A percentile compares a stretch with the other conserved stretches of the same genome.
Evolutionary conservation across 352 stramenopile genomes (phyloP).

Genomic region (Blastocystis sp.): DNA sequence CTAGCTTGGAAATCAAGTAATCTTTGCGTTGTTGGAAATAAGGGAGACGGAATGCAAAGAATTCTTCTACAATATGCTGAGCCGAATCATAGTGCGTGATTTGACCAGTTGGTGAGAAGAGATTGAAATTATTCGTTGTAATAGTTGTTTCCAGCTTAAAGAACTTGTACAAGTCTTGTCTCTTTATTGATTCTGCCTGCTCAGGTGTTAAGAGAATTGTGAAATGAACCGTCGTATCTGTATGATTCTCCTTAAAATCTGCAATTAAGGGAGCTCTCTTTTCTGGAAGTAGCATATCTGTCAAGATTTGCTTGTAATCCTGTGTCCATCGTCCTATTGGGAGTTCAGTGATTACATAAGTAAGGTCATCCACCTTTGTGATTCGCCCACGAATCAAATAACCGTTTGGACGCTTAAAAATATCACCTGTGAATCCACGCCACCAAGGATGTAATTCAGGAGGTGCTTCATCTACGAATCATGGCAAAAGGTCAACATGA

Average conservation of each 20-base stretch:
- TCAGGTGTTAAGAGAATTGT: slow-evolving; percentile 75
- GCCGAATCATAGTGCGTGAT: slow-evolving; percentile 87
- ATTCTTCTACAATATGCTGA: slow-evolving; percentile 84
- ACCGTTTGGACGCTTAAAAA: slow-evolving; percentile 70
- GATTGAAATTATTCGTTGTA: slow-evolving; percentile 90
- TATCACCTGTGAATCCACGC: slow-evolving; percentile 79
- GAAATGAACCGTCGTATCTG: slow-evolving; percentile 81
- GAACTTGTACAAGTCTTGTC: slow-evolving; percentile 77
- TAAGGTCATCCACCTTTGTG: slow-evolving; percentile 69
- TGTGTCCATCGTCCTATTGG: slow-evolving; percentile 90
- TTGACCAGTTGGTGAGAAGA: slow-evolving; percentile 79
- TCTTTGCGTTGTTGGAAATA: slow-evolving; percentile 86
- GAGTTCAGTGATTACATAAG: slow-evolving; percentile 88
- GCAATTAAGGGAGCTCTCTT: slow-evolving; percentile 74
- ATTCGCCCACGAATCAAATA: slow-evolving; percentile 56
- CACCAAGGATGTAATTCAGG: slow-evolving; percentile 79
- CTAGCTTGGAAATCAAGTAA: slow-evolving; percentile 72
- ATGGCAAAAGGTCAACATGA: slow-evolving; percentile 43
- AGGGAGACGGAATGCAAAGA: slow-evolving; percentile 81
- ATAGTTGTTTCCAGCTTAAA: slow-evolving; percentile 88
- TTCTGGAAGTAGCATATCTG: slow-evolving; percentile 71
- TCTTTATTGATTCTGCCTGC: slow-evolving; percentile 68
- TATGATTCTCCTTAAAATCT: slow-evolving; percentile 85
- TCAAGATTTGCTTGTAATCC: slow-evolving; percentile 87
- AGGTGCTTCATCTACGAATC: slow-evolving; percentile 69